Evolutionary conservation across 805 yeast species (phyloP).

Genomic region (Nakazawaea siamensis): DNA sequence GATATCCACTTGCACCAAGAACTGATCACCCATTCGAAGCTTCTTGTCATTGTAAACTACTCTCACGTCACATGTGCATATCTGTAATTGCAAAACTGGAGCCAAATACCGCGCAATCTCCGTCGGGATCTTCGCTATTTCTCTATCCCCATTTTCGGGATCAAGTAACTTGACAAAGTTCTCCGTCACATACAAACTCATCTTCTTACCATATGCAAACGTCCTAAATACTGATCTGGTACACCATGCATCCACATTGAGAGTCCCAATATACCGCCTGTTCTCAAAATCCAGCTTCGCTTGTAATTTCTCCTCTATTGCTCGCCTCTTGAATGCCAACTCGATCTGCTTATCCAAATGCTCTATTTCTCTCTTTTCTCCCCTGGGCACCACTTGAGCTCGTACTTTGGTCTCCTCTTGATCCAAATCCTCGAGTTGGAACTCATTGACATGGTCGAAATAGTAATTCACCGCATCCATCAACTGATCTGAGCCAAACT

Average conservation of each 20-base stretch:
- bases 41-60: slow-evolving; percentile 51
- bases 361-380: not conserved
- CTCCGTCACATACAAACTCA: slow-evolving; percentile 24
- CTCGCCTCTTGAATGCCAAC: not conserved
- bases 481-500: slow-evolving; percentile 19
- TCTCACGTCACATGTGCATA: slow-evolving; percentile 47
- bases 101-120: slow-evolving; percentile 57
- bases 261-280: slow-evolving; percentile 42
- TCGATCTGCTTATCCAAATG: not conserved
- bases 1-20: slow-evolving; percentile 62
- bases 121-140: slow-evolving; percentile 71
- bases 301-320: not conserved
- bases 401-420: slow-evolving; percentile 16
- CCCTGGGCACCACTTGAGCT: not conserved
- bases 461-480: slow-evolving; percentile 31
- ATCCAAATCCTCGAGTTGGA: not conserved
- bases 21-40: slow-evolving; percentile 68
- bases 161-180: slow-evolving; percentile 20
- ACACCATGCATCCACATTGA: slow-evolving; percentile 61
- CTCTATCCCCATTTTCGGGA: slow-evolving; percentile 28
- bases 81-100: slow-evolving; percentile 50
- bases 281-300: not conserved
- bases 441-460: slow-evolving; percentile 22
- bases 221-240: slow-evolving; percentile 53
- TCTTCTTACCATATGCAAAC: slow-evolving; percentile 33